Evolutionary conservation across 495 filamentous ascomycete species (phyloP), one percentile per base, ranked within the genome.

Genomic region (Penicillium pancosmium): DNA sequence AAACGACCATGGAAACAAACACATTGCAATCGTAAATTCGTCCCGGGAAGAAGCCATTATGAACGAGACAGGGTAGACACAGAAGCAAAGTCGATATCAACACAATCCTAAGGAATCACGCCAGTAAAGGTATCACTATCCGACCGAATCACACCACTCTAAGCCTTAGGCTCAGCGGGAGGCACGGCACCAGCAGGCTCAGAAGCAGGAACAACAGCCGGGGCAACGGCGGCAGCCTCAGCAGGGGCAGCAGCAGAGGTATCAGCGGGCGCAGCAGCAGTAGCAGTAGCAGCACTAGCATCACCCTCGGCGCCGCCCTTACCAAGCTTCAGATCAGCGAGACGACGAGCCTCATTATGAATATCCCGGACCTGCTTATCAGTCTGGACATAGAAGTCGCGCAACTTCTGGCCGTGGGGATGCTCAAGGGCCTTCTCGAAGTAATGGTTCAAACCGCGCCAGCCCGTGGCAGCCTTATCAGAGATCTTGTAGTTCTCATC

Each of bases 301-400:
- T 62, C 78, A 68, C 56, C 75, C 73, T 54, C 82, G 69, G 61
- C 36, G 10, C 12, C 36, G 58, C 69, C 81, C 82, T 81, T 92
- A 56, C 82, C 77, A 27, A 85, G 86, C 85, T 96, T 97, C 57
- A 98, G 66, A 63, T 96, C 88, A 10, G 92, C 92, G 31, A 98
- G 78, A 61, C 93, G 86, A 49, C 85, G 81, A 2, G 94, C 94
- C 81, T 98, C 94, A 51, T 76, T 82, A 72, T 98, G 93, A 54
- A 98, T 93, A 64, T 98, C 94, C 50, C 90, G 80, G 11, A 97
- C 90, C 79, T 96, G 91, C 75, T 91, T 91, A 70, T 86, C 84
- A 55, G 87, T 82, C 56, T 88, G 79, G 9, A 84, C 81, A 73
- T 98, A 98, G 78, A 98, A 98, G 48, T 85, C 78, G 27, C 90